Conservation (phyloP, 495 filamentous ascomycete species). For the Monascus purpureus region DNA sequence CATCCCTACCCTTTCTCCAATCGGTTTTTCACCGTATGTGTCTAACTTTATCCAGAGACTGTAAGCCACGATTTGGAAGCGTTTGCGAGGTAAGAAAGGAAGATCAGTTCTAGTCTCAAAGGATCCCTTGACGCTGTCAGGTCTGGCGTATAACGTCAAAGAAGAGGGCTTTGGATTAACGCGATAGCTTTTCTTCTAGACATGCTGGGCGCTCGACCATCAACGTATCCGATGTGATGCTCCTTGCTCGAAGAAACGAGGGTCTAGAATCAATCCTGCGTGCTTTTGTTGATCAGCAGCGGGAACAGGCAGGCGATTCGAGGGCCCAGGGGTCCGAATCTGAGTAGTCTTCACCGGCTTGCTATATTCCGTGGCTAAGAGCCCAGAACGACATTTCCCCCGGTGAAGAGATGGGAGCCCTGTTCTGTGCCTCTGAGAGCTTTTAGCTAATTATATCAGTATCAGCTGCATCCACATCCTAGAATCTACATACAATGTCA, state of each 20-base stretch:
- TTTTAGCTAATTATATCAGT: no score
- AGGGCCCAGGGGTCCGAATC: background rate
- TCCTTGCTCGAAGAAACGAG: slow-evolving; percentile 75
- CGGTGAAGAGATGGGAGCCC: no score
- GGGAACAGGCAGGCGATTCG: slow-evolving; percentile 5
- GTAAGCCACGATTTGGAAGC: slow-evolving; percentile 61
- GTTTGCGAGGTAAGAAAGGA: slow-evolving; percentile 52
- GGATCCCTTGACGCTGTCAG: background rate
- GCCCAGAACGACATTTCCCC: no score
- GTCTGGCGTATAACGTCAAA: background rate
- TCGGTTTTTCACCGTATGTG: no score
- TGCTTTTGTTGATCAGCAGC: slow-evolving; percentile 47
- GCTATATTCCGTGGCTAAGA: no score
- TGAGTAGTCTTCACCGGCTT: no score
- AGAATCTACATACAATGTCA: no score
- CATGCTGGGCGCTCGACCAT: slow-evolving; percentile 78
- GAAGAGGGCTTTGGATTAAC: background rate
- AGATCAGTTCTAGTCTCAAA: background rate
- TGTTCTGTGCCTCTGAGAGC: no score
- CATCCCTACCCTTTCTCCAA: no score
- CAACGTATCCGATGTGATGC: slow-evolving; percentile 71
- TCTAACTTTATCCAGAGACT: no score
- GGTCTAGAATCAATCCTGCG: slow-evolving; percentile 62
- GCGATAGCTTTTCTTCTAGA: slow-evolving; percentile 17
- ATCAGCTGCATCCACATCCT: no score